Evolutionary conservation across 208 protist genomes (phyloP), one percentile per base, ranked within the genome.

Genomic region (Trichomonas vaginalis): DNA sequence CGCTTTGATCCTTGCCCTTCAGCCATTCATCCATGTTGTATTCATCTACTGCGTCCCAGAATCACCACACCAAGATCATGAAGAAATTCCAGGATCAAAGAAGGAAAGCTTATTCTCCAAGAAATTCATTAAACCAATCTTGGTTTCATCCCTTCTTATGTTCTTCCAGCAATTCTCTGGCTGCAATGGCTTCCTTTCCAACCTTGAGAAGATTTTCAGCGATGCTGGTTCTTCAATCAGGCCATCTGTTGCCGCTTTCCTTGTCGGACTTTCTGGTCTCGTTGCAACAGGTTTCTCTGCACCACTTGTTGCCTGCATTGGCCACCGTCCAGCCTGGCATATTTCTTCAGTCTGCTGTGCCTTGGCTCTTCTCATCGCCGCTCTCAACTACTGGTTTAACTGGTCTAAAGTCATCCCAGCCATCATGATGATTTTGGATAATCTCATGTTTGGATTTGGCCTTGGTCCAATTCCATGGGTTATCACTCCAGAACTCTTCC

Each of bases 151-250:
- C 27, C 1, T 51, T 17, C 45, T 92, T n/a, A 92, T 92, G 86
- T 92, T 92, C 86, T 92, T 49, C 45, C 86, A 92, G n/a, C 86
- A 92, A 32, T 92, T 92, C 45, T 35, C 86, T 27, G 86, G 86
- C 6, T 42, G n/a, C 17, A 45, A 35, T 42, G 86, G 40, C 8
- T 51, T 92, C 45, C 86, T 92, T 56, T 35, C 86, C 45, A 92
- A 92, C 86, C 45, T 92, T 27, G 21, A 92, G 10, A 8, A n/a
- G 23, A 92, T 92, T 15, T 92, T 92, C 32, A 51, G n/a, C 8
- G 45, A 92, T 17, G 42, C n/a, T 39, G 37, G 37, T 6, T 42
- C 35, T 17, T 42, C 23, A 14, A 49, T 92, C 12, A 47, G 39
- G 35, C 35, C 86, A 10, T 21, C 14, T 1, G 9, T 45, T 17